Evolutionary conservation across 176 grass and related monocot species (phyloP), one percentile per base, ranked within the genome.

Genomic region (Phoenix roebelenii): DNA sequence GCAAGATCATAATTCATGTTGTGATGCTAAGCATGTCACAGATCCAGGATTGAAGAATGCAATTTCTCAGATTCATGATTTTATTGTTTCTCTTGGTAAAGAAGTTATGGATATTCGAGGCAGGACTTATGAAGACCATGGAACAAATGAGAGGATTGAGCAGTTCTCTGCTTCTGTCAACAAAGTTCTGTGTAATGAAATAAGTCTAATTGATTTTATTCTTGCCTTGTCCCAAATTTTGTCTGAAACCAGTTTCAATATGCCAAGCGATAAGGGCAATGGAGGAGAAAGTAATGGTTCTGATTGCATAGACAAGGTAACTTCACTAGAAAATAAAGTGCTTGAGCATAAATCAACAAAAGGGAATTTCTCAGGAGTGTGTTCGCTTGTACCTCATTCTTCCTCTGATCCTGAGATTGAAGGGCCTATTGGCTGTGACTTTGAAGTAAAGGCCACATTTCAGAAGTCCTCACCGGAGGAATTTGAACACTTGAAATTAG

Each of bases 11-110:
- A 65, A 52, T 16, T 70, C 57, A 75, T 76, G 52, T 65, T 53
- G 54, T 59, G 72, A 59, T 18, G 60, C 50, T 61, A 92, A 79
- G 54, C 23, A 57, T 71, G 54, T 7, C 23, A 66, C 72, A 54
- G 76, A 81, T 70, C 74, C 89, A 74, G 83, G 85, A 76, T 71
- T 99, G 62, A 68, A 75, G 56, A 83, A 52, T 32, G 82, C 94
- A 15, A 49, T 99, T 65, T 79, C 78, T 67, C 81, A 89, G 65
- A 81, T 99, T 89, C 82, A 88, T 30, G 79, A 89, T 20, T 99
- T 93, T 63, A 68, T 93, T 14, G 79, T 80, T 65, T 83, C 80
- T 71, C 70, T 93, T 78, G 85, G 79, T 54, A 89, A 81, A 79
- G 82, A 84, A 75, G 16, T 77, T 15, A 69, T 60, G 14, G 86